A percentile compares a stretch with the other conserved stretches of the same genome.
Conservation (phyloP, 768 basidiomycete species). For the Tremella fuciformis region DNA sequence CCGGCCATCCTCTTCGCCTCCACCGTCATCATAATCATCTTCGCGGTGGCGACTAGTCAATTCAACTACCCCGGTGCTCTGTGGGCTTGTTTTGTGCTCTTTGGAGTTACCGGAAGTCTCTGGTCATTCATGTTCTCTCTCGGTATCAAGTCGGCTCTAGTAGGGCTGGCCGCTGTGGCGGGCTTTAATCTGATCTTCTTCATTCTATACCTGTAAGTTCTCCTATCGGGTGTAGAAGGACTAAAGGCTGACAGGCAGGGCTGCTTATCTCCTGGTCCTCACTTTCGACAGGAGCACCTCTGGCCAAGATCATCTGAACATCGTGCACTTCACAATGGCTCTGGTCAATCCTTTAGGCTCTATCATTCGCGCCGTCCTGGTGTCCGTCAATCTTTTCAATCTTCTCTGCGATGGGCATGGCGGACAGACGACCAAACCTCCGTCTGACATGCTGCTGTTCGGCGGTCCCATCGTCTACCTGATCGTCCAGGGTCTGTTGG, state of each 20-base stretch:
- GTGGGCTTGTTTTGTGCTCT: constrained; percentile 54
- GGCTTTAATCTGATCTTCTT: constrained; percentile 72
- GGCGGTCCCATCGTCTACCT: constrained; percentile 76
- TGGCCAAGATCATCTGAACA: constrained; percentile 60
- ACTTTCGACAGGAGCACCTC: constrained; percentile 67
- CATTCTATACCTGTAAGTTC: constrained; percentile 57
- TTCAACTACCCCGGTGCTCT: constrained; percentile 68
- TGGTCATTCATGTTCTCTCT: constrained; percentile 69
- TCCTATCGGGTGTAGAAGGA: neutral
- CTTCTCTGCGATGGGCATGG: constrained; percentile 64
- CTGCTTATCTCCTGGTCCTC: constrained; percentile 67
- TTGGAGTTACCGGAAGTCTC: constrained; percentile 71
- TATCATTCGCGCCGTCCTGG: constrained; percentile 65
- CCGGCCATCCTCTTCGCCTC: constrained; percentile 62
- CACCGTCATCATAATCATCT: constrained; percentile 65
- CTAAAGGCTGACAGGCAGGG: constrained; percentile 54
- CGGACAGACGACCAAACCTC: constrained; percentile 56
- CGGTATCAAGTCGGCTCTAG: constrained; percentile 64
- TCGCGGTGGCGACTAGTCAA: constrained; percentile 60
- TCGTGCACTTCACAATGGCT: constrained; percentile 69
- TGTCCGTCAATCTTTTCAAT: constrained; percentile 75
- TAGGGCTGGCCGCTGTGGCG: constrained; percentile 69
- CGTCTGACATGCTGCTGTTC: constrained; percentile 61
- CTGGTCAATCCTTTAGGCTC: constrained; percentile 63
- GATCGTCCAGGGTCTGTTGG: constrained; percentile 60